Evolutionary conservation across 2,329 filamentous ascomycete genomes (phyloP).

Genomic region (Curvularia verruculosa): DNA sequence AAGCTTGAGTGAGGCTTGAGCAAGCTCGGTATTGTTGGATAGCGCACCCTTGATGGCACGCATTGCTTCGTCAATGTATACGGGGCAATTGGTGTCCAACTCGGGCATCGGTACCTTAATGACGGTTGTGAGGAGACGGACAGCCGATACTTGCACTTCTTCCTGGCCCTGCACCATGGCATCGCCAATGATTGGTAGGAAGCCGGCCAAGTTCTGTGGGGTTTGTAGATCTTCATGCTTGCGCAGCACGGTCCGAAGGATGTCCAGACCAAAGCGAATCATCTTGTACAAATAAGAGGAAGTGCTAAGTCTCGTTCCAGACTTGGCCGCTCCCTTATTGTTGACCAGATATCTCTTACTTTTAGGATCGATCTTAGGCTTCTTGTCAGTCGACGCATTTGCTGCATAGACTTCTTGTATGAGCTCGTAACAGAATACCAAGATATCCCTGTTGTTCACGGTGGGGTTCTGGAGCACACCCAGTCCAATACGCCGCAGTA

Average conservation of each 20-base stretch:
- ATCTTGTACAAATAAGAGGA: constrained; percentile 87
- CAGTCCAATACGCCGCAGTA: constrained; percentile 80
- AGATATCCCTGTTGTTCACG: constrained; percentile 76
- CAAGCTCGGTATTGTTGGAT: constrained; percentile 79
- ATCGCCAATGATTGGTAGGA: constrained; percentile 88
- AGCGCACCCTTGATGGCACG: constrained; percentile 78
- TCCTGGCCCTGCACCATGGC: constrained; percentile 83
- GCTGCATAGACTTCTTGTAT: constrained; percentile 83
- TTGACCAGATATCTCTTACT: constrained; percentile 80
- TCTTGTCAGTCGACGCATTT: constrained; percentile 53
- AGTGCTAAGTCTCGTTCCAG: constrained; percentile 71
- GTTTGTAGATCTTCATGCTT: constrained; percentile 84
- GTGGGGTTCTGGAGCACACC: constrained; percentile 83
- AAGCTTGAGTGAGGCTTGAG: constrained; percentile 88
- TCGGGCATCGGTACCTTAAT: constrained; percentile 79
- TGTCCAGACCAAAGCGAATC: constrained; percentile 83
- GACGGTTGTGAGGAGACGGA: constrained; percentile 83
- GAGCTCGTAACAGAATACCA: constrained; percentile 95
- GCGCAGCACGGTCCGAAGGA: constrained; percentile 82
- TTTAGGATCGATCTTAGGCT: constrained; percentile 44
- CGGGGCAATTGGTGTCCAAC: constrained; percentile 71
- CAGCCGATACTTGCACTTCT: constrained; percentile 87
- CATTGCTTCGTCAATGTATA: constrained; percentile 85
- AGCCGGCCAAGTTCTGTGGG: constrained; percentile 78
- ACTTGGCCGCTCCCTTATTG: constrained; percentile 75